Conservation (phyloP, 2,329 filamentous ascomycete genomes). For the Fusarium aywerte region DNA sequence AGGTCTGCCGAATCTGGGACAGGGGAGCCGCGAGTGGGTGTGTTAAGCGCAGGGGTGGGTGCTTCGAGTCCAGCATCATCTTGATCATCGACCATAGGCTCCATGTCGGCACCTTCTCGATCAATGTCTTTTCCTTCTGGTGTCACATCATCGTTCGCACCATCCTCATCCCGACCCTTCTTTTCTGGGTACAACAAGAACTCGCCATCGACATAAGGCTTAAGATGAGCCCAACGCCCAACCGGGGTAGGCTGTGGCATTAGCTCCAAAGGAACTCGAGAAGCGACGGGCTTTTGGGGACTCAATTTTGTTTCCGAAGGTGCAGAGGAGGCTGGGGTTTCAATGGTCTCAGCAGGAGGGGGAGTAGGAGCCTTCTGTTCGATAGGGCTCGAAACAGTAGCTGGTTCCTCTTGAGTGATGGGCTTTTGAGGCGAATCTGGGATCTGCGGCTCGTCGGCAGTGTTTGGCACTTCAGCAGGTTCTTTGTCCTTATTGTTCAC, state of each 20-base stretch:
- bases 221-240: conserved; percentile 54
- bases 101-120: conserved; percentile 46
- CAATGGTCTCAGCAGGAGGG: conserved; percentile 30
- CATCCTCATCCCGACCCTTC: conserved; percentile 50
- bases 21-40: conserved; percentile 54
- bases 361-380: conserved; percentile 37
- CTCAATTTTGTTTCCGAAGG: conserved; percentile 39
- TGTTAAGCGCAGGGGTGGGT: conserved; percentile 53
- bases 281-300: conserved; percentile 31
- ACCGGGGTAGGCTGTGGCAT: conserved; percentile 47
- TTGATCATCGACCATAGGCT: conserved; percentile 50
- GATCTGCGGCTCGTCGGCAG: conserved; percentile 6
- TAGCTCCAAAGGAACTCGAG: conserved; percentile 20
- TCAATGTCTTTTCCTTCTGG: conserved; percentile 50
- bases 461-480: background rate
- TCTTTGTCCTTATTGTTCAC: conserved; percentile 18
- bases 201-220: conserved; percentile 55
- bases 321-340: conserved; percentile 32
- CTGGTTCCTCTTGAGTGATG: conserved; percentile 24
- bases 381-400: conserved; percentile 27
- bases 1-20: conserved; percentile 54
- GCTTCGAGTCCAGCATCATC: conserved; percentile 48
- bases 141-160: conserved; percentile 46
- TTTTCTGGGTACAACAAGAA: conserved; percentile 55
- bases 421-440: conserved; percentile 26